A percentile compares a stretch with the other conserved stretches of the same genome.
Evolutionary conservation across 2,329 filamentous ascomycete species (phyloP).

Genomic region (Aspergillus terreus): DNA sequence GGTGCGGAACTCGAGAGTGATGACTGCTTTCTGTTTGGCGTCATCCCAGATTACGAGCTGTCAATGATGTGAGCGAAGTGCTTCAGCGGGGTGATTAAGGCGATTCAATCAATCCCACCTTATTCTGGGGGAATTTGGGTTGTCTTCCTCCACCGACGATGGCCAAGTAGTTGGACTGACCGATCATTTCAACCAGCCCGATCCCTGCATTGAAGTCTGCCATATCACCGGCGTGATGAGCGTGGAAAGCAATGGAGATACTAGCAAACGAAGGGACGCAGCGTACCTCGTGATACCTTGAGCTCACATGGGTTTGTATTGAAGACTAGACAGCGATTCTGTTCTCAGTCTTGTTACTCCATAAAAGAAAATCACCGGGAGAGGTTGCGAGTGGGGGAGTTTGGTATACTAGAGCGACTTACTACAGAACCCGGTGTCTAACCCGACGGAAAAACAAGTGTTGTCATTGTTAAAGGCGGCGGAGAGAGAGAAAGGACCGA

Average conservation of each 20-base stretch:
- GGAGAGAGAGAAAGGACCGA: constrained; percentile 72
- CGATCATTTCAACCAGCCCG: constrained; percentile 80
- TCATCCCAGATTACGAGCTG: constrained; percentile 88
- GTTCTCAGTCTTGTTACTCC: constrained; percentile 14
- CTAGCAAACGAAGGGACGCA: background rate
- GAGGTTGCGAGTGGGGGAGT: background rate
- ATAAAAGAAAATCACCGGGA: background rate
- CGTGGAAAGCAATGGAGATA: background rate
- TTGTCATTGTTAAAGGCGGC: constrained; percentile 81
- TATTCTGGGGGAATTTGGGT: constrained; percentile 83
- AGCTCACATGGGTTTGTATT: constrained; percentile 68
- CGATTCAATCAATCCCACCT: constrained; percentile 49
- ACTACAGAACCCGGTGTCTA: constrained; percentile 84
- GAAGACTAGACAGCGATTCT: constrained; percentile 55
- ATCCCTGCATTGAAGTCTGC: constrained; percentile 77
- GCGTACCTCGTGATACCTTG: constrained; percentile 58
- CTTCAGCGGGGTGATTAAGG: background rate
- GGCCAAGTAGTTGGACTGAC: constrained; percentile 79
- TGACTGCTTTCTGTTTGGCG: constrained; percentile 67
- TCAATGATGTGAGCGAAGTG: background rate
- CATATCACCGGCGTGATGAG: background rate
- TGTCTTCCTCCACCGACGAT: constrained; percentile 83
- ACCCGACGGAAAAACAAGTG: constrained; percentile 80
- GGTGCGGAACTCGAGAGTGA: constrained; percentile 74
- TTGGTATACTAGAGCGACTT: constrained; percentile 31